Percentiles rank a stretch among this genome's conserved stretches.
phyloP scores from a whole-genome alignment of 2,329 filamentous ascomycete genomes.

The Ascochyta koolunga region DNA sequence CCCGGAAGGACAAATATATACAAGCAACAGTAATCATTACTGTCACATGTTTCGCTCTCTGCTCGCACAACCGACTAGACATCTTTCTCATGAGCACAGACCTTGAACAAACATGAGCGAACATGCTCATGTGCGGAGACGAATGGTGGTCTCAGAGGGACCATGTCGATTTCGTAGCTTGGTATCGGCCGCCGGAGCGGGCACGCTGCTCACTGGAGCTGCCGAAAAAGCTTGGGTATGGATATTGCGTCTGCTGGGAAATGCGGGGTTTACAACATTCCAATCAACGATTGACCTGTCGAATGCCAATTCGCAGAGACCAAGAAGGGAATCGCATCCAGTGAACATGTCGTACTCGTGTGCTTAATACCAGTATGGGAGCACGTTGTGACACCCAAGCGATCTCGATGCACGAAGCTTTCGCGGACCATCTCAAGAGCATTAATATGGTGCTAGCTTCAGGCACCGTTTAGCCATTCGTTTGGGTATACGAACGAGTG shows the following conservation, averaged over 20 bases:
- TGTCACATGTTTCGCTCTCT: background rate
- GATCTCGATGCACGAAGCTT: slow-evolving; percentile 12
- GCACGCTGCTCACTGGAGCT: slow-evolving; percentile 32
- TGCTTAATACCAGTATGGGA: slow-evolving; percentile 25
- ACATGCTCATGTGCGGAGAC: background rate
- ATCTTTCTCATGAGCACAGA: background rate
- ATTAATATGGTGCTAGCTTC: slow-evolving; percentile 26
- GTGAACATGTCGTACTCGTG: slow-evolving; percentile 30
- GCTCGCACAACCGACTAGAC: background rate
- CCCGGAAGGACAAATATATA: background rate
- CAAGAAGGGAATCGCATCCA: slow-evolving; percentile 20
- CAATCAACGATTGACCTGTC: slow-evolving; percentile 24
- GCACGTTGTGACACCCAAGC: slow-evolving; percentile 23
- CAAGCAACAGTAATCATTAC: background rate
- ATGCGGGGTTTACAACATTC: slow-evolving; percentile 45
- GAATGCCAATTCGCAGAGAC: slow-evolving; percentile 22
- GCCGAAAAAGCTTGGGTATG: slow-evolving; percentile 34
- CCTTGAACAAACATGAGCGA: background rate
- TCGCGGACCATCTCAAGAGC: slow-evolving; percentile 16
- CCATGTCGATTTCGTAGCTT: slow-evolving; percentile 8
- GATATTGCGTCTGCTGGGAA: slow-evolving; percentile 32
- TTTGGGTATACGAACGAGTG: slow-evolving; percentile 13
- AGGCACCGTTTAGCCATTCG: slow-evolving; percentile 31
- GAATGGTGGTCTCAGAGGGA: background rate
- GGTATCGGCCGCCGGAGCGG: slow-evolving; percentile 26